Evolutionary conservation across 345 rosid genomes (phyloP).

Genomic region (Eucalyptus regnans): DNA sequence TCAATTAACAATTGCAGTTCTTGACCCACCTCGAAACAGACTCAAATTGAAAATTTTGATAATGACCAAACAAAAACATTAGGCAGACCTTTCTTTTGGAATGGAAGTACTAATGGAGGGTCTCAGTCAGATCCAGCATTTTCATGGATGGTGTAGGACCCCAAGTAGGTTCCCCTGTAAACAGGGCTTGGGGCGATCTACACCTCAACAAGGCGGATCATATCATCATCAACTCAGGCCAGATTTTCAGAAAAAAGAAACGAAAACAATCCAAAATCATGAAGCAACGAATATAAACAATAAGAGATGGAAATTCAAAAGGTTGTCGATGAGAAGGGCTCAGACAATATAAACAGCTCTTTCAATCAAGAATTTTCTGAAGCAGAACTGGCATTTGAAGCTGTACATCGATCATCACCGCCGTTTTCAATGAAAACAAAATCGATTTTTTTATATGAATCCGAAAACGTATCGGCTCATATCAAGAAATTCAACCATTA

Average conservation of each 20-base stretch:
- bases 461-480: conserved; percentile 9
- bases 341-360: conserved; percentile 53
- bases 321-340: conserved; percentile 12
- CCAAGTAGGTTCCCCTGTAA: conserved; percentile 8
- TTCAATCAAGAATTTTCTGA: conserved; percentile 87
- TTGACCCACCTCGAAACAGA: not conserved
- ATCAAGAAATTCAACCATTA: conserved; percentile 38
- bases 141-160: not conserved
- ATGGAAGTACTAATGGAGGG: not conserved
- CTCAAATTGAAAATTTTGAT: not conserved
- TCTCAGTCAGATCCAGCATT: conserved; percentile 32
- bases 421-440: not conserved
- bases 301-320: not conserved
- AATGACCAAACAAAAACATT: not conserved
- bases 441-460: not conserved
- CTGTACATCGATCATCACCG: conserved; percentile 30
- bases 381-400: conserved; percentile 96
- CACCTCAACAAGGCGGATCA: not conserved
- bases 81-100: not conserved
- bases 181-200: not conserved
- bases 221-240: not conserved
- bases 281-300: not conserved
- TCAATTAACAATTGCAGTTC: not conserved
- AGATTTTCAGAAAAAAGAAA: not conserved
- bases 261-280: not conserved